phyloP scores from a whole-genome alignment of 345 rosid genomes.

The Syzygium oleosum region DNA sequence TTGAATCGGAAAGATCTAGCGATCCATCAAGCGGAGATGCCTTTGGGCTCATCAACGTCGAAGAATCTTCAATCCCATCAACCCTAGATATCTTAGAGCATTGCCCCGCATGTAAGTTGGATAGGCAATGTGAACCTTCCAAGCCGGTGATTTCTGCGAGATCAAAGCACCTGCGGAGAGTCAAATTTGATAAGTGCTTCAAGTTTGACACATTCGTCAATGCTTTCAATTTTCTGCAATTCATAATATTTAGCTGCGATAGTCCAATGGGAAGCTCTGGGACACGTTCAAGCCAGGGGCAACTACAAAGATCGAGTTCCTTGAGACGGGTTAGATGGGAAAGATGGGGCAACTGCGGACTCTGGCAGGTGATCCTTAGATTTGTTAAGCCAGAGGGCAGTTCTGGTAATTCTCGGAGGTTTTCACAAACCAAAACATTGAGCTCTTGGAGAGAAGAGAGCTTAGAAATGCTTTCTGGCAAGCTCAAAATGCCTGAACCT shows the following conservation, averaged over 20 bases:
- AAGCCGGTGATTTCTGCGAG: no score
- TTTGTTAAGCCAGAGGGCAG: neutral
- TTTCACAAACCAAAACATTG: fast-evolving
- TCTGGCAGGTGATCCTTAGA: fast-evolving
- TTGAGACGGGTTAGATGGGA: neutral
- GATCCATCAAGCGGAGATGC: no score
- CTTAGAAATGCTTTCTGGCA: neutral
- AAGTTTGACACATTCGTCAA: neutral
- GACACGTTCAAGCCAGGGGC: neutral
- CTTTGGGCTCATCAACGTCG: no score
- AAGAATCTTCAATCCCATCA: no score
- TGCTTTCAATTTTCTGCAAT: fast-evolving
- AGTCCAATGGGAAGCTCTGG: neutral
- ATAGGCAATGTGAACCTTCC: no score
- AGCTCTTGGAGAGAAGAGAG: neutral
- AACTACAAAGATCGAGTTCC: fast-evolving
- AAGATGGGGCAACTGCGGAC: neutral
- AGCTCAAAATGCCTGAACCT: neutral
- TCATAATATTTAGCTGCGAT: fast-evolving
- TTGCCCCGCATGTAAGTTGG: no score
- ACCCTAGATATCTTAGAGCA: no score
- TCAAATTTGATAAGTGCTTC: neutral
- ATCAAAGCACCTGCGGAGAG: no score
- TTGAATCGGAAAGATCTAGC: no score
- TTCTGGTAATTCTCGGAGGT: neutral